Percentiles rank a stretch among this genome's conserved stretches.
Evolutionary conservation across 2,329 filamentous ascomycete genomes (phyloP).

Genomic region (Trichoderma koningiopsis): DNA sequence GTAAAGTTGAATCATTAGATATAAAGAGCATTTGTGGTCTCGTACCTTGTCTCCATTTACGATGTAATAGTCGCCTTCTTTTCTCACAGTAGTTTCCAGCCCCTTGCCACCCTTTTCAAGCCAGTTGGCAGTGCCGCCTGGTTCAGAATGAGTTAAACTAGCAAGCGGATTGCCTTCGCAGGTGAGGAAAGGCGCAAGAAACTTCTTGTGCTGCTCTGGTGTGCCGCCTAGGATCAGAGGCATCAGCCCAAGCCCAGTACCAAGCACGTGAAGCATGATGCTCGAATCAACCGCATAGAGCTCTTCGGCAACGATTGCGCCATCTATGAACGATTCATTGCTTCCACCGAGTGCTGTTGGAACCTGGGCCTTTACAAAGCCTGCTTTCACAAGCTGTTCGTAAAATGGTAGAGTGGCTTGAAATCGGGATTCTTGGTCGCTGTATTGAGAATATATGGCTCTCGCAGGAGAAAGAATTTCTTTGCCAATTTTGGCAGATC

Average conservation of each 20-base stretch:
- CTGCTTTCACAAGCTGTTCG: slow-evolving; percentile 2
- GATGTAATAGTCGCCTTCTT: not conserved
- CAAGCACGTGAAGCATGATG: slow-evolving; percentile 11
- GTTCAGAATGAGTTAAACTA: not conserved
- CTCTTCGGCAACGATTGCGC: slow-evolving; percentile 7
- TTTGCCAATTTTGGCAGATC: not conserved
- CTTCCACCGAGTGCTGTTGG: not conserved
- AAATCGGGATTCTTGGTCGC: slow-evolving; percentile 9
- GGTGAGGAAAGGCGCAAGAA: slow-evolving; percentile 1
- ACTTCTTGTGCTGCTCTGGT: slow-evolving; percentile 5
- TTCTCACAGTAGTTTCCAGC: slow-evolving; percentile 2
- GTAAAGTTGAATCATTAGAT: not conserved
- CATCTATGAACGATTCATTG: slow-evolving; percentile 13
- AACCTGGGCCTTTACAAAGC: slow-evolving; percentile 5
- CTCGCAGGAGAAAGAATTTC: not conserved
- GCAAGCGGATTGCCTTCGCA: slow-evolving; percentile 9
- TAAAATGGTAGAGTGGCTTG: slow-evolving; percentile 11
- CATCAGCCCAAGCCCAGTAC: slow-evolving; percentile 6
- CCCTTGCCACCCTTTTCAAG: slow-evolving; percentile 14
- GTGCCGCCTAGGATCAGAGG: not conserved
- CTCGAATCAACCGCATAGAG: slow-evolving; percentile 11
- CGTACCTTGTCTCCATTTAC: slow-evolving; percentile 5
- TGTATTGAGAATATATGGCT: slow-evolving; percentile 8
- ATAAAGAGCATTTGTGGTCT: accelerated
- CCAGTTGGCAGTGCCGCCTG: slow-evolving; percentile 13